Percentiles rank a stretch among this genome's conserved stretches.
Evolutionary conservation across 345 rosid species (phyloP).

Genomic region (Lenwebbia sp.): DNA sequence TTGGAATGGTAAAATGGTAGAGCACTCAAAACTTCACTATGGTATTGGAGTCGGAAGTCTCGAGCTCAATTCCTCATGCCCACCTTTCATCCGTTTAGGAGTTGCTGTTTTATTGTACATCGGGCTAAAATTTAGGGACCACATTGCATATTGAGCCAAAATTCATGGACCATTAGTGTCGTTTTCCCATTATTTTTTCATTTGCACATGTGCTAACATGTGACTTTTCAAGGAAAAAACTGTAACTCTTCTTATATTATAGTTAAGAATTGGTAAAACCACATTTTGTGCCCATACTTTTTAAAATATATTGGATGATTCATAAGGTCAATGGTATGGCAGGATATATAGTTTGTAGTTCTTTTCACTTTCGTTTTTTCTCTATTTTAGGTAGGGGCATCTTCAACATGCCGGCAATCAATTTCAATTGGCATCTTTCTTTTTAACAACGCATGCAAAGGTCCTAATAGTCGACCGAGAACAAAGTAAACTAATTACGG

Average conservation of each 20-base stretch:
- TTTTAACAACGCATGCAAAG: background rate
- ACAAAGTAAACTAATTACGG: background rate
- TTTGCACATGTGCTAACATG: background rate
- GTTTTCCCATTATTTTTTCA: background rate
- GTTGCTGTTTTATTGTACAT: background rate
- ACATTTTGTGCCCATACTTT: background rate
- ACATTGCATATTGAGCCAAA: too few species aligned
- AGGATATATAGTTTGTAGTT: background rate
- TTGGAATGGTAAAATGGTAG: background rate
- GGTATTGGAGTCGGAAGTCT: background rate
- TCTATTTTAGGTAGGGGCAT: background rate
- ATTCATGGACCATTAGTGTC: too few species aligned
- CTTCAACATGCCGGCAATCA: background rate
- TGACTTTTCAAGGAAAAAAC: background rate
- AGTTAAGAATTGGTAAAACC: background rate
- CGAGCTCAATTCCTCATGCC: background rate
- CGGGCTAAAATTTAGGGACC: too few species aligned
- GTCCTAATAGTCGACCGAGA: background rate
- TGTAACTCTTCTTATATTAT: background rate
- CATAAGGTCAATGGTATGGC: background rate
- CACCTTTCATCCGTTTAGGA: background rate
- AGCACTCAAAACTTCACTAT: background rate
- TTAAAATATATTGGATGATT: background rate
- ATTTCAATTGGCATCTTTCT: background rate
- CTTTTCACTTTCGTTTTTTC: background rate